Evolutionary conservation across 2,329 filamentous ascomycete species (phyloP), one percentile per base, ranked within the genome.

Genomic region (Thelonectria rubi): DNA sequence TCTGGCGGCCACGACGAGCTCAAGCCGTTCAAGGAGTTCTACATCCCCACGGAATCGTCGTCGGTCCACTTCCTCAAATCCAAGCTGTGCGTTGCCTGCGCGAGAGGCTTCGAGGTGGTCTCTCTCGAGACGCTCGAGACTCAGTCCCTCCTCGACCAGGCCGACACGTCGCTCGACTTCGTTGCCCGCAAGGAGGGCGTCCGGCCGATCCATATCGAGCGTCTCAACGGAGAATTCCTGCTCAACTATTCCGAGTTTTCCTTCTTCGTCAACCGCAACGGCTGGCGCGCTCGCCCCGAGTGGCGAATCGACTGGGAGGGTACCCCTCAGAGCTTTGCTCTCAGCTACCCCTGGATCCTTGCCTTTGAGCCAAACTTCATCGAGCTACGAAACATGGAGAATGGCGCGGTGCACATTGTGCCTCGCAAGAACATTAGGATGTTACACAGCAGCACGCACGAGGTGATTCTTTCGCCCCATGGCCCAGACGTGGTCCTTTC

Each of bases 251-350:
- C 93, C 5, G 95, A 99, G 76, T 99, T 97, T 79, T 97, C 93
- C 12, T 99, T 99, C 86, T 99, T 98, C 73, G 95, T 99, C 75
- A 98, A 99, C 79, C 88, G 95, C 72, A 98, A 99, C 76, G 95
- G 95, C 39, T 99, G 95, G 95, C 89, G 95, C 65, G 94, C 94
- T 55, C 86, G 94, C 72, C 93, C 94, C 5, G 95, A 99, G 77
- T 99, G 95, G 95, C 90, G 91, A 72, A 97, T 99, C 74, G 91
- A 94, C 66, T 99, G 95, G 95, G 95, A 99, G 80, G 95, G 95
- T 58, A 92, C 88, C 46, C 95, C 95, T 42, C 91, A 93, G 72
- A 90, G 89, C 60, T 99, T 99, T 77, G 95, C 95, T 1, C 88
- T 98, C 56, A 97, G 93, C 68, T 96, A 96, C 73, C 95, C 95